phyloP scores from a whole-genome alignment of 257 asterid genomes.

The Cordia subcordata region DNA sequence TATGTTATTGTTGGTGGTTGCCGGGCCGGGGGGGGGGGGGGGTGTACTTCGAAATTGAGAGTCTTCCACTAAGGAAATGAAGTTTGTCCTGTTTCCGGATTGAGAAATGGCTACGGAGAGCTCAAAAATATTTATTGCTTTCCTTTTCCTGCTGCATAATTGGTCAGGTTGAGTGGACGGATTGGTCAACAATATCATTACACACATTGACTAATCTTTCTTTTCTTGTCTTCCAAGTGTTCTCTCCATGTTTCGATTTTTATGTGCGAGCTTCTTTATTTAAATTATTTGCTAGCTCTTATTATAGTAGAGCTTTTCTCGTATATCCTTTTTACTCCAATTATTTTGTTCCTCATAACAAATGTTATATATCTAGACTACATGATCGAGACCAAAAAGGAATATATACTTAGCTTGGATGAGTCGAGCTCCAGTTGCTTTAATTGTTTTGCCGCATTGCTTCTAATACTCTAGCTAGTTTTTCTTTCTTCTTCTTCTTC shows the following conservation, averaged over 20 bases:
- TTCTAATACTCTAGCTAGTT: too few species aligned
- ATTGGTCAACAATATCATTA: slow-evolving; percentile 64
- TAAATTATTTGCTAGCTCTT: slow-evolving; percentile 12
- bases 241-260: slow-evolving; percentile 30
- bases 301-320: slow-evolving; percentile 3
- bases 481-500: too few species aligned
- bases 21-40: slow-evolving; percentile 22
- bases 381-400: too few species aligned
- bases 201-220: slow-evolving; percentile 56
- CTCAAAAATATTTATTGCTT: slow-evolving; percentile 38
- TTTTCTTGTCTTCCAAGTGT: slow-evolving; percentile 60
- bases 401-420: too few species aligned
- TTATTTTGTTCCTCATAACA: too few species aligned
- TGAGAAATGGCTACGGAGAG: slow-evolving; percentile 36
- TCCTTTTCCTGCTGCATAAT: slow-evolving; percentile 30
- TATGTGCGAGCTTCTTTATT: slow-evolving; percentile 19
- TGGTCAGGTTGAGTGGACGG: slow-evolving; percentile 59
- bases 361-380: too few species aligned
- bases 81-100: slow-evolving; percentile 41
- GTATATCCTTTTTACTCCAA: too few species aligned
- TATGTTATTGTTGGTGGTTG: slow-evolving; percentile 56
- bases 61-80: slow-evolving; percentile 56
- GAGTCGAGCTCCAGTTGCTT: too few species aligned
- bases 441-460: too few species aligned
- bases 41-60: slow-evolving; percentile 52